Percentiles rank a stretch among this genome's conserved stretches.
Evolutionary conservation across 169 alveolate species (phyloP).

Genomic region (Perkinsus chesapeaki): DNA sequence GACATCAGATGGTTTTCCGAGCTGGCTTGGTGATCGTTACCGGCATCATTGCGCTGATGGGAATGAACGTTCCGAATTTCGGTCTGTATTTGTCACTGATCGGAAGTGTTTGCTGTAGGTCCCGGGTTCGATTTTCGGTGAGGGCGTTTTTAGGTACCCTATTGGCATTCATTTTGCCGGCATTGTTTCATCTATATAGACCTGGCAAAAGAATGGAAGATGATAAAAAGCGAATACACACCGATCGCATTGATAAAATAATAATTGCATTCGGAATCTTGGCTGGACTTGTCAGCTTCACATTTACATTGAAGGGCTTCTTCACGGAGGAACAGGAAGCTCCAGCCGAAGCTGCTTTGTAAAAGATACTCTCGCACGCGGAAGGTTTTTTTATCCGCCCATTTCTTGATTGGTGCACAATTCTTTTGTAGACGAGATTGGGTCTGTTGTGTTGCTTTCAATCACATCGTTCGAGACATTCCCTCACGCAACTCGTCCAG

Average conservation of each 20-base stretch:
- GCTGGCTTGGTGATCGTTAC: background rate
- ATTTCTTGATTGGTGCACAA: background rate
- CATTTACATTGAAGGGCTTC: background rate
- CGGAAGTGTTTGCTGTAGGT: background rate
- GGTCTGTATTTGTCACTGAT: background rate
- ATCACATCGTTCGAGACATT: no score
- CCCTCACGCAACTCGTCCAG: no score
- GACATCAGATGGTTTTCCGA: background rate
- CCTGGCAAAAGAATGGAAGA: background rate
- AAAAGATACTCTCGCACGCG: background rate
- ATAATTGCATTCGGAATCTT: background rate
- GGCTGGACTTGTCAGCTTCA: constrained; percentile 10
- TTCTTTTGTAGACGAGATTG: no score
- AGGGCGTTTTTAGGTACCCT: background rate
- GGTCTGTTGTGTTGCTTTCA: no score
- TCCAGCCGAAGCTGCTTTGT: background rate
- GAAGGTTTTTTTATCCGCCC: background rate
- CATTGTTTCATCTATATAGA: background rate
- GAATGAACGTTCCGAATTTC: constrained; percentile 1
- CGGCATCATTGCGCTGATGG: background rate
- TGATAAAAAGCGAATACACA: background rate
- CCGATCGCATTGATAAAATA: background rate
- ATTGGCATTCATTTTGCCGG: constrained; percentile 16
- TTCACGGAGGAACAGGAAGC: background rate
- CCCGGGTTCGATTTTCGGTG: background rate